These are phyloP conservation scores for Amanita muscaria DNA, from an alignment of 768 basidiomycete genomes.

Conservation along the genomic window DNA sequence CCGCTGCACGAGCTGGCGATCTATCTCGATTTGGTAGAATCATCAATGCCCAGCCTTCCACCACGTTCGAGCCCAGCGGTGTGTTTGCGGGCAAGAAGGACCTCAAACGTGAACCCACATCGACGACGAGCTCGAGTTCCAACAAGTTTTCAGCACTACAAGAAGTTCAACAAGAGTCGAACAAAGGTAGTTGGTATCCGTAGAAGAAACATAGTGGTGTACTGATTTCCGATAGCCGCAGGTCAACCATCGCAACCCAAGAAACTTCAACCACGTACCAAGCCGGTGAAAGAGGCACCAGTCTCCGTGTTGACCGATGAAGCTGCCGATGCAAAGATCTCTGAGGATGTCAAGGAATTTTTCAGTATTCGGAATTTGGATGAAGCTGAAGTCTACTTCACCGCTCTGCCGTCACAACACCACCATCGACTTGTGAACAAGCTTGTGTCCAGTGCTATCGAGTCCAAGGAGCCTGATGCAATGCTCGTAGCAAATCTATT, in stretches of 20 bases:
- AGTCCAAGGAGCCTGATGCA: slow-evolving; percentile 77
- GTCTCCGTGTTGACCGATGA: slow-evolving; percentile 50
- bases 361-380: slow-evolving; percentile 75
- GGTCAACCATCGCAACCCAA: slow-evolving; percentile 55
- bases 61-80: slow-evolving; percentile 68
- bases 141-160: slow-evolving; percentile 87
- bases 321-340: slow-evolving; percentile 67
- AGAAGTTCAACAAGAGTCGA: slow-evolving; percentile 47
- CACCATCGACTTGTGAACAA: slow-evolving; percentile 65
- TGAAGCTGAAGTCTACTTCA: slow-evolving; percentile 85
- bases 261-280: slow-evolving; percentile 73
- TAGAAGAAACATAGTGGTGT: background rate
- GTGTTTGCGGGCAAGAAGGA: slow-evolving; percentile 75
- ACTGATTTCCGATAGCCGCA: slow-evolving; percentile 23
- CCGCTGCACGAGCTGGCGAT: slow-evolving; percentile 75
- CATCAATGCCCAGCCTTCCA: slow-evolving; percentile 51
- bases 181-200: slow-evolving; percentile 35
- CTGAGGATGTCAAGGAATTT: slow-evolving; percentile 80
- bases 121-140: slow-evolving; percentile 67
- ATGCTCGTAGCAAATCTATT: slow-evolving; percentile 74
- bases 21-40: slow-evolving; percentile 87
- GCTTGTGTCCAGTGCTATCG: slow-evolving; percentile 64
- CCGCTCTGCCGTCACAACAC: slow-evolving; percentile 55
- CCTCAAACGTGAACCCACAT: slow-evolving; percentile 68
- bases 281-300: slow-evolving; percentile 41